phyloP scores from a whole-genome alignment of 2,329 filamentous ascomycete genomes.

The Sclerotinia subarctica region DNA sequence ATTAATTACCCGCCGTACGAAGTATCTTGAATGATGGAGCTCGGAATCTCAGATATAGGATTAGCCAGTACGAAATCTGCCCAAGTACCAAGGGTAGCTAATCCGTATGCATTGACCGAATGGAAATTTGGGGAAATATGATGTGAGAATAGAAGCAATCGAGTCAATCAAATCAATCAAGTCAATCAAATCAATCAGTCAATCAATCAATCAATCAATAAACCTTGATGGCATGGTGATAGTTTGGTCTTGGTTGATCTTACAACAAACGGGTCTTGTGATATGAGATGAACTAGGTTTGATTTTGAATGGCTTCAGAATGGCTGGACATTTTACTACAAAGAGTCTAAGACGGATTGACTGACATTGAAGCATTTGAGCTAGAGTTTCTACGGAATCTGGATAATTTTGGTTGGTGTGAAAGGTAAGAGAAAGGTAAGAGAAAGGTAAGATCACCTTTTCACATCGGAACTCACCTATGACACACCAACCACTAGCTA shows the following conservation, averaged over 20 bases:
- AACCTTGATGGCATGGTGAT: neutral
- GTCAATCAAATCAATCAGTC: neutral
- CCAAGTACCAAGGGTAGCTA: neutral
- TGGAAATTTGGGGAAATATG: neutral
- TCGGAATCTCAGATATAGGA: neutral
- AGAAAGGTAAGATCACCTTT: neutral
- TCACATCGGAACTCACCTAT: neutral
- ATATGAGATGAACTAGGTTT: neutral
- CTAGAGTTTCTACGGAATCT: neutral
- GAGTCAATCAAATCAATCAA: neutral
- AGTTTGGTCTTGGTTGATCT: neutral
- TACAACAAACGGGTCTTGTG: neutral
- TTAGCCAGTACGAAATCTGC: neutral
- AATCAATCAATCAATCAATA: conserved; percentile 1
- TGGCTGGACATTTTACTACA: neutral
- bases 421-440: neutral
- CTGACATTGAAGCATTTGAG: neutral
- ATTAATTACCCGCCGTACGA: neutral
- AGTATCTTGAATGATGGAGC: neutral
- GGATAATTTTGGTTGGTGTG: neutral
- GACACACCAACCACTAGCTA: neutral
- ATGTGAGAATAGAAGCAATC: neutral
- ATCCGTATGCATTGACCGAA: conserved; percentile 1
- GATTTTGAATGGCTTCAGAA: neutral
- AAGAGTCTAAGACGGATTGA: neutral